Evolutionary conservation across 805 yeast genomes (phyloP).

Genomic region (Priceomyces medius): DNA sequence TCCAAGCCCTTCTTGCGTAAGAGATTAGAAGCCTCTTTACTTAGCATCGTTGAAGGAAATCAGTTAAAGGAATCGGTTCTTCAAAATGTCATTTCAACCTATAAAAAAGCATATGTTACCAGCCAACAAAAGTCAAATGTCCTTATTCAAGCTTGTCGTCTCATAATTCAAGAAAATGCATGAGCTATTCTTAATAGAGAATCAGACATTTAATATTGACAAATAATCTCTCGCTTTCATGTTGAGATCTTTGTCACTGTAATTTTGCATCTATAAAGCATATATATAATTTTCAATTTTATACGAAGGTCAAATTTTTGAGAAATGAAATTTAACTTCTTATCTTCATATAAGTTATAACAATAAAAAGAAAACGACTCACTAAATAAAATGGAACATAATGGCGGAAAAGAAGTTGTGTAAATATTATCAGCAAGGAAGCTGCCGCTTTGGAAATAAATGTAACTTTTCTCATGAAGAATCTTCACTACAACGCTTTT

Average conservation of each 20-base stretch:
- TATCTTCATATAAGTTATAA: background rate
- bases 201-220: no score
- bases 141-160: slow-evolving; percentile 27
- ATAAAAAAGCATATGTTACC: slow-evolving; percentile 55
- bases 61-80: slow-evolving; percentile 54
- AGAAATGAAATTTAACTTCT: background rate
- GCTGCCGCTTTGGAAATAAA: slow-evolving; percentile 26
- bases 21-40: slow-evolving; percentile 66
- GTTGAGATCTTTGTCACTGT: background rate
- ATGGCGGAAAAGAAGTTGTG: slow-evolving; percentile 13
- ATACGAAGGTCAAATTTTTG: background rate
- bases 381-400: background rate
- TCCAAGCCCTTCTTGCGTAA: slow-evolving; percentile 88
- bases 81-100: slow-evolving; percentile 52
- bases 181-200: no score
- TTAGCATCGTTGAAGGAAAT: slow-evolving; percentile 65
- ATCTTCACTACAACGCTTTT: slow-evolving; percentile 10
- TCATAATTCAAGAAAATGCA: slow-evolving; percentile 9
- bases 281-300: background rate
- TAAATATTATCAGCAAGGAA: slow-evolving; percentile 23
- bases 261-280: background rate
- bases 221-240: background rate
- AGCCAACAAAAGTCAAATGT: slow-evolving; percentile 42
- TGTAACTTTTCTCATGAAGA: slow-evolving; percentile 25
- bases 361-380: no score